A percentile compares a stretch with the other conserved stretches of the same genome.
Evolutionary conservation across 2,329 filamentous ascomycete species (phyloP).

Genomic region (Fusarium sp.): DNA sequence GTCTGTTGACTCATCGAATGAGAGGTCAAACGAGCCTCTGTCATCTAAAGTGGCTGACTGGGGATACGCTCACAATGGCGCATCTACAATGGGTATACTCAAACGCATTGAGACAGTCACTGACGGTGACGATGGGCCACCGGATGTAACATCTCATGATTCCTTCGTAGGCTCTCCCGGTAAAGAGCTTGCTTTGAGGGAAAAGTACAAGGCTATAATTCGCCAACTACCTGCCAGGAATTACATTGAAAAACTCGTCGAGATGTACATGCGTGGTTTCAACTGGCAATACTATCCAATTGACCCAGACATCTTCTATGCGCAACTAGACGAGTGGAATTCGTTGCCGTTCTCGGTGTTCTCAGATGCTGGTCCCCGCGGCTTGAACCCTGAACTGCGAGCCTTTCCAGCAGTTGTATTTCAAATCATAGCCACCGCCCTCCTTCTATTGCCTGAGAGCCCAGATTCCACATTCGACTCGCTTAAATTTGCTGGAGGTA

Average conservation of each 20-base stretch:
- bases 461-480: conserved; percentile 63
- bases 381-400: conserved; percentile 62
- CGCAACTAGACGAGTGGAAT: conserved; percentile 66
- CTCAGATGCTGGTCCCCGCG: conserved; percentile 61
- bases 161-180: conserved; percentile 36
- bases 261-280: conserved; percentile 67
- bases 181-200: conserved; percentile 56
- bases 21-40: conserved; percentile 49
- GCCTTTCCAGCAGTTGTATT: conserved; percentile 71
- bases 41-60: conserved; percentile 60
- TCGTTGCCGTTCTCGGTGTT: conserved; percentile 64
- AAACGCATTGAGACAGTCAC: conserved; percentile 63
- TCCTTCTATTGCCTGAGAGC: conserved; percentile 64
- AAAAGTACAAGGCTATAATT: conserved; percentile 69
- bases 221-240: conserved; percentile 66
- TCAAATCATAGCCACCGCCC: conserved; percentile 65
- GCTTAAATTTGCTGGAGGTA: conserved; percentile 68
- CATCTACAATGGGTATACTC: conserved; percentile 67
- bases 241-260: conserved; percentile 66
- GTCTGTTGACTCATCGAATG: not conserved
- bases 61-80: conserved; percentile 64
- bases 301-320: conserved; percentile 64
- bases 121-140: conserved; percentile 45
- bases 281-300: conserved; percentile 70
- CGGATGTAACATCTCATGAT: not conserved